Conservation (phyloP, 108 stramenopile genomes). For the Skeletonema marinoi region DNA sequence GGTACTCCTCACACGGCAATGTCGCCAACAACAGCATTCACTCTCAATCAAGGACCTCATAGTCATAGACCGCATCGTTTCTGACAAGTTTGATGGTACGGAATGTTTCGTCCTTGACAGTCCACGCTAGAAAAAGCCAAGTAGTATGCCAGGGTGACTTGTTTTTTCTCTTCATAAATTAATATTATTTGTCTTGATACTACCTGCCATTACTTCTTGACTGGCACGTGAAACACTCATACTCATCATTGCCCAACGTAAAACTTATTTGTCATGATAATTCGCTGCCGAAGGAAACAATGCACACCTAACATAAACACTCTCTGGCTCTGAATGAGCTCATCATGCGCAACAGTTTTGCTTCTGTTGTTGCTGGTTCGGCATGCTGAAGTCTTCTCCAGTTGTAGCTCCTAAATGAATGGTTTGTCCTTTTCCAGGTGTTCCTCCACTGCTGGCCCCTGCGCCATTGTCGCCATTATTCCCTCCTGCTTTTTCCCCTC, state of each 20-base stretch:
- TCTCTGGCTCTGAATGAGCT: background rate
- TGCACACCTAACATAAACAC: background rate
- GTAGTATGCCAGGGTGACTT: background rate
- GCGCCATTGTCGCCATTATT: conserved; percentile 14
- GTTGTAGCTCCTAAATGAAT: background rate
- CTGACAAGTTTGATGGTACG: background rate
- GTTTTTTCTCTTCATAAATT: background rate
- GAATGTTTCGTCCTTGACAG: background rate
- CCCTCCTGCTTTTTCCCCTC: conserved; percentile 25
- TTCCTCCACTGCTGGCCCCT: conserved; percentile 11
- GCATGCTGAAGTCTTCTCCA: conserved; percentile 6
- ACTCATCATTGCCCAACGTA: too few relatives aligned
- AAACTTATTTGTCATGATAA: background rate
- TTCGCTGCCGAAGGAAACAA: background rate
- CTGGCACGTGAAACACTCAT: too few relatives aligned
- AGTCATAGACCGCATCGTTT: background rate
- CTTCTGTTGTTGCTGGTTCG: background rate
- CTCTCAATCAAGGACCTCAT: conserved; percentile 52
- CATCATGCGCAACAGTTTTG: background rate
- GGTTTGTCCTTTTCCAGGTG: background rate
- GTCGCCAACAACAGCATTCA: conserved; percentile 57
- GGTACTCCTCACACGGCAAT: conserved; percentile 28
- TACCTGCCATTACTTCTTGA: background rate
- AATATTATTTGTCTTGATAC: background rate
- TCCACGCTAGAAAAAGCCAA: background rate